Evolutionary conservation across 2,329 filamentous ascomycete genomes (phyloP).

Genomic region (Scleromitrula shiraiana): DNA sequence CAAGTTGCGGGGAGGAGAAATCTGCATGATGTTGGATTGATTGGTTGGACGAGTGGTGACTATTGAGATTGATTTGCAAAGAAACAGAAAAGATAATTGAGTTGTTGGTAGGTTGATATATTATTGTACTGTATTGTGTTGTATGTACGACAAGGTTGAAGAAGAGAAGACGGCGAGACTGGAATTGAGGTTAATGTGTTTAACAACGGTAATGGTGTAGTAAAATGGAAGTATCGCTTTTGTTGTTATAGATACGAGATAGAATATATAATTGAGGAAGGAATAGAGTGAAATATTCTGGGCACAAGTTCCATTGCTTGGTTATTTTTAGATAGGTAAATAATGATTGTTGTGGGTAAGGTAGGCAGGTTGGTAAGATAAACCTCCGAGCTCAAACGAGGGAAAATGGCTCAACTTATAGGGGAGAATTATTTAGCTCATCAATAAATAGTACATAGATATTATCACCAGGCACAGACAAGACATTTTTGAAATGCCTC

Average conservation of each 20-base stretch:
- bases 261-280: constrained; percentile 8
- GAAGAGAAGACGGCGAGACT: constrained; percentile 9
- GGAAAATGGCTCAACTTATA: constrained; percentile 11
- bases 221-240: constrained; percentile 7
- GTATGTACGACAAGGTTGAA: neutral
- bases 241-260: constrained; percentile 4
- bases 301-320: constrained; percentile 6
- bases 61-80: neutral
- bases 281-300: neutral
- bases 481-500: constrained; percentile 10
- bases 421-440: neutral
- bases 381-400: neutral
- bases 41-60: neutral
- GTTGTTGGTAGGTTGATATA: neutral
- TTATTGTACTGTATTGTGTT: no score
- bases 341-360: neutral
- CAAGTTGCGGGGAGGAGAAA: constrained; percentile 9
- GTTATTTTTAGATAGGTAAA: neutral
- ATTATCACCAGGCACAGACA: neutral
- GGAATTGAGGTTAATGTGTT: constrained; percentile 7
- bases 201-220: constrained; percentile 7
- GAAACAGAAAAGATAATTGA: neutral
- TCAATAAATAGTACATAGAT: neutral
- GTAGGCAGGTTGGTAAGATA: neutral
- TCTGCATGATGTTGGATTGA: constrained; percentile 7